Percentiles rank a stretch among this genome's conserved stretches.
phyloP scores from a whole-genome alignment of 768 basidiomycete genomes.

The Boletus vermiculosoides region DNA sequence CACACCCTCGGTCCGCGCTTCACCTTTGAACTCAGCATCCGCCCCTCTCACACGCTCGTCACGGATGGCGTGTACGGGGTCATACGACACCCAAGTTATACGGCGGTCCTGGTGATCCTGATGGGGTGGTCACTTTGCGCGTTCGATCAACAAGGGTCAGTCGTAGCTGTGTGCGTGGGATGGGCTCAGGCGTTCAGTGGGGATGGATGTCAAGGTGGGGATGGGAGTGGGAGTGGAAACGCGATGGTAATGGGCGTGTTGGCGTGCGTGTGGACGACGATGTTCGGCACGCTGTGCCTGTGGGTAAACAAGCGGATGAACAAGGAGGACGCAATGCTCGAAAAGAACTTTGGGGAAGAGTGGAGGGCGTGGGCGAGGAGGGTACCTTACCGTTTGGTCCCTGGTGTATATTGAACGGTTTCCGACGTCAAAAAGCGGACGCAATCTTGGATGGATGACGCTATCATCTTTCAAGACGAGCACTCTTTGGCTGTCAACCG shows the following conservation, averaged over 20 bases:
- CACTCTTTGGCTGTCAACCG: neutral
- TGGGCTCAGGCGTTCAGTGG: neutral
- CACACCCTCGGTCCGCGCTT: constrained; percentile 22
- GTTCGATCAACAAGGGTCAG: constrained; percentile 1
- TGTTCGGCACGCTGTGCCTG: fast-evolving
- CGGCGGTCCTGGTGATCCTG: neutral
- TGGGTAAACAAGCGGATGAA: constrained; percentile 16
- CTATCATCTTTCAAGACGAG: neutral
- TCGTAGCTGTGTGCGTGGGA: constrained; percentile 2
- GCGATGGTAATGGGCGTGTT: neutral
- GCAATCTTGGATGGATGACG: neutral
- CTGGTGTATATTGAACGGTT: constrained; percentile 17
- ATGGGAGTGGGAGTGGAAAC: neutral
- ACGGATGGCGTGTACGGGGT: constrained; percentile 25
- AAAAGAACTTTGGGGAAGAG: constrained; percentile 24
- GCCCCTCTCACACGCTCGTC: constrained; percentile 22
- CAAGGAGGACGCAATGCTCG: constrained; percentile 31
- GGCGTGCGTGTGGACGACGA: neutral
- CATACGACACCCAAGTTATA: constrained; percentile 34
- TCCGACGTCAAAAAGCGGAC: neutral
- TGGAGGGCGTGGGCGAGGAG: constrained; percentile 26
- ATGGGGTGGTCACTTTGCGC: constrained; percentile 5
- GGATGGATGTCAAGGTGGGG: neutral
- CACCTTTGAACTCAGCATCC: constrained; percentile 27
- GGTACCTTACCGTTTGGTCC: constrained; percentile 26